Base-by-base conservation (phyloP, 305 asterid genomes). In the Plantago coronopus region DNA sequence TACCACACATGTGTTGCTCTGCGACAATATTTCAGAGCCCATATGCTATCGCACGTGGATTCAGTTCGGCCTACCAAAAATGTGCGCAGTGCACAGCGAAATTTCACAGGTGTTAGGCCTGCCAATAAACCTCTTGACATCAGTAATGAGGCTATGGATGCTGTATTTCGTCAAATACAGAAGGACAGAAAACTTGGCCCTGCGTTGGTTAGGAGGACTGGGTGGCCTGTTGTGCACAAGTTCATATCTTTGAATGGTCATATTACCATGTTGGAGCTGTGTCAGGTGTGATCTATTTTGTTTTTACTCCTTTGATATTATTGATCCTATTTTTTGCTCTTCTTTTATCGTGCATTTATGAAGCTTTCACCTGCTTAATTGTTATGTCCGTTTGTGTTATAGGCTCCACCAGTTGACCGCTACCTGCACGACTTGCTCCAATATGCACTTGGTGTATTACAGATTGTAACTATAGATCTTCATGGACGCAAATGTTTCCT, bases 361-460 rank as follows among this genome's bases (percentile, higher is more conserved):
- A 11, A 12, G 29, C 48, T 10, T 40, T 54, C 60, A 43, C 42
- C 47, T 50, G 46, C 65, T 59, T 22, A 56, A 57, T 49, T 71
- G 15, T 71, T 64, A 23, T 43, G 17, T 57, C 14, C 66, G 59
- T 69, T 67, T 73, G 63, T 61, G 44, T 54, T 79, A 75, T 63
- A 90, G 97, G 99, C 95, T 48, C 97, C 99, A 47, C 89, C 95
- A 17, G 99, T 90, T 74, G 99, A 94, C 72, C 95, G 99, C 17
- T 94, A 90, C 79, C 79, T 94, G 83, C 99, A 79, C 47, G 96
- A 90, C 70, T 82, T 94, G 81, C 95, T 90, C 70, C 95, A 94
- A 66, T 88, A 90, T 74, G 99, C 99, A 21, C 80, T 94, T 61
- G 99, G 99, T 56, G 75, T 94, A 50, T 74, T 94, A 74, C 99